phyloP scores from a whole-genome alignment of 108 stramenopile species.

The Schizochytrium sp. region DNA sequence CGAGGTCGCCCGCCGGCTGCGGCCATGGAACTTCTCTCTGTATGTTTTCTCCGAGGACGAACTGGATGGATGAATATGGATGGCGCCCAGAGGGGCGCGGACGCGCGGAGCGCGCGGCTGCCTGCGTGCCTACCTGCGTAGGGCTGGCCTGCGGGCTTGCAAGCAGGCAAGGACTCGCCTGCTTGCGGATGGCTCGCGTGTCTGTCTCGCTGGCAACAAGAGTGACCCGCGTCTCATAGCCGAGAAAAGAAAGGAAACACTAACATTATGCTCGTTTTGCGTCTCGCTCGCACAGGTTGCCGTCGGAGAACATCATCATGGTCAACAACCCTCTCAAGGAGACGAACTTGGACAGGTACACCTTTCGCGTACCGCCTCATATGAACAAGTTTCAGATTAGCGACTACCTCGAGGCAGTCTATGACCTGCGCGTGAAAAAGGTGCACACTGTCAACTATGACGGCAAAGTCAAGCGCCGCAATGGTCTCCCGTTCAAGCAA shows the following conservation, averaged over 20 bases:
- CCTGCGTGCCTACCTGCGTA: no score
- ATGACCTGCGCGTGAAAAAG: neutral
- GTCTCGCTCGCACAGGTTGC: neutral
- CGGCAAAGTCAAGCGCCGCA: neutral
- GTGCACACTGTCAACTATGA: neutral
- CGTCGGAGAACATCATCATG: neutral
- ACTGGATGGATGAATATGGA: no score
- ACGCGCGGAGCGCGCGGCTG: no score
- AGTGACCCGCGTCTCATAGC: no score
- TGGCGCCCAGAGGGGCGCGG: no score
- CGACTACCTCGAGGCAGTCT: neutral
- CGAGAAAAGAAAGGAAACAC: no score
- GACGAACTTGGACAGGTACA: neutral
- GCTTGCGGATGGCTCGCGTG: no score
- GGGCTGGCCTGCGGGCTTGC: no score
- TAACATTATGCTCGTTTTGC: no score
- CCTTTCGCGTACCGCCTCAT: neutral
- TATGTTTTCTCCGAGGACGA: neutral
- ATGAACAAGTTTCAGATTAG: slow-evolving; percentile 11
- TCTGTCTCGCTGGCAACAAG: no score
- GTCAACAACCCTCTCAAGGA: neutral
- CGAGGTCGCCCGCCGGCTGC: neutral
- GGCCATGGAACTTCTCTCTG: neutral
- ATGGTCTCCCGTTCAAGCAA: neutral
- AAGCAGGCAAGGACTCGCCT: no score